Evolutionary conservation across 495 filamentous ascomycete species (phyloP).

Genomic region (Saxispiralis lemnorum): DNA sequence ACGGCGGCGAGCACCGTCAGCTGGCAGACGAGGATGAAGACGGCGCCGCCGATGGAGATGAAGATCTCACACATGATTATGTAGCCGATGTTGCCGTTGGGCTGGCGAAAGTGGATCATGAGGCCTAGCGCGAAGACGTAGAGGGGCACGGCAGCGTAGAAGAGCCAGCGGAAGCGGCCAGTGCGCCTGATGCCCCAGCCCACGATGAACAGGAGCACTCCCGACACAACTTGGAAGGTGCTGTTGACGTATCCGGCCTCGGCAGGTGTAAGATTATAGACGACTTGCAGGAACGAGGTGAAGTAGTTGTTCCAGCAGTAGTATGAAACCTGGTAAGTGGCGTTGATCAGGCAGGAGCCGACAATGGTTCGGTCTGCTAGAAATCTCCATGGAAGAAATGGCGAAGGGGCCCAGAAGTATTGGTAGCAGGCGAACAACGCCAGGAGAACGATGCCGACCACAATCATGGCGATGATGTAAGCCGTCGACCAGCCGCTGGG

Average conservation of each 20-base stretch:
- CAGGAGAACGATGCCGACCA: constrained; percentile 7
- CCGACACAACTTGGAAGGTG: constrained; percentile 33
- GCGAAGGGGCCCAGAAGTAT: not conserved
- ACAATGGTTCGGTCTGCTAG: constrained; percentile 12
- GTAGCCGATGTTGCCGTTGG: constrained; percentile 37
- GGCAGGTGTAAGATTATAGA: constrained; percentile 5
- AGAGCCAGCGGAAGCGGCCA: constrained; percentile 14
- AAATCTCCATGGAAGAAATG: constrained; percentile 4
- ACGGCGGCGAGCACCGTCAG: constrained; percentile 48
- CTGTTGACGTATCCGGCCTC: constrained; percentile 30
- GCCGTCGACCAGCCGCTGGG: constrained; percentile 7
- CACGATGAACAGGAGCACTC: constrained; percentile 36
- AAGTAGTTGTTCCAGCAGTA: constrained; percentile 14
- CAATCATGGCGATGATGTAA: constrained; percentile 13
- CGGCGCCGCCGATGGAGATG: constrained; percentile 49
- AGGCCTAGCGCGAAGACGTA: constrained; percentile 42
- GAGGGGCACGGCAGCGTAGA: constrained; percentile 43
- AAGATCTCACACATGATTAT: constrained; percentile 59
- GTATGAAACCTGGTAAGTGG: constrained; percentile 5
- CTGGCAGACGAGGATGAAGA: constrained; percentile 43
- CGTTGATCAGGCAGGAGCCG: constrained; percentile 7
- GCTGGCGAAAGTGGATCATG: constrained; percentile 46
- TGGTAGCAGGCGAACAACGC: constrained; percentile 8
- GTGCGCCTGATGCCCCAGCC: constrained; percentile 34
- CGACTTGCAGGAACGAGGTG: constrained; percentile 13